Conservation (phyloP, 75 land plant genomes). For the Pinus albicaulis region DNA sequence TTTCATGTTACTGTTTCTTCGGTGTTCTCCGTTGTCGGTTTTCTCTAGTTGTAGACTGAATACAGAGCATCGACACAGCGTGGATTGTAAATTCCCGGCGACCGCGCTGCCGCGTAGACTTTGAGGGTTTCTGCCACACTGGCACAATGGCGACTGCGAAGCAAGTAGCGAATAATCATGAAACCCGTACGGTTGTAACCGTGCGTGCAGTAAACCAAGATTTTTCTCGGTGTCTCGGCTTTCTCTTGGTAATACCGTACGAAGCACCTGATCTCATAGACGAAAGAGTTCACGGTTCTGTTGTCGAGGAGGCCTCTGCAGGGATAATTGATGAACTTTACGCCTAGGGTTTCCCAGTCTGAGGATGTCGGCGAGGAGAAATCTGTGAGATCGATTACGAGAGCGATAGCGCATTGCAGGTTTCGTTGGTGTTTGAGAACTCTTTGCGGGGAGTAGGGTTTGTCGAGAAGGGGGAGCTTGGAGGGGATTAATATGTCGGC, state of each 20-base stretch:
- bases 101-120: conserved; percentile 32
- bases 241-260: conserved; percentile 7
- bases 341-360: no score
- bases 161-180: conserved; percentile 41
- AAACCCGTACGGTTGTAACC: conserved; percentile 45
- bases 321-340: conserved; percentile 16
- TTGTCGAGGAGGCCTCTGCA: conserved; percentile 47
- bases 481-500: no score
- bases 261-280: conserved; percentile 30
- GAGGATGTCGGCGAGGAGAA: no score
- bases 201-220: conserved; percentile 45
- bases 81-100: conserved; percentile 44
- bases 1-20: no score
- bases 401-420: no score
- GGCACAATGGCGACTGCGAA: conserved; percentile 14
- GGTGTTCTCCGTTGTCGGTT: conserved; percentile 5
- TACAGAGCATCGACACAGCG: conserved; percentile 32
- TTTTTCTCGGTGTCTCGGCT: conserved; percentile 3
- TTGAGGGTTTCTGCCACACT: conserved; percentile 30
- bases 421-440: no score
- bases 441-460: no score
- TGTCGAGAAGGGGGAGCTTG: no score
- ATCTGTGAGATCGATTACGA: no score
- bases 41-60: conserved; percentile 32
- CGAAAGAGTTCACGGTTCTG: conserved; percentile 33